Base-by-base conservation (phyloP, 2,329 filamentous ascomycete species). In the Periconia sp. region DNA sequence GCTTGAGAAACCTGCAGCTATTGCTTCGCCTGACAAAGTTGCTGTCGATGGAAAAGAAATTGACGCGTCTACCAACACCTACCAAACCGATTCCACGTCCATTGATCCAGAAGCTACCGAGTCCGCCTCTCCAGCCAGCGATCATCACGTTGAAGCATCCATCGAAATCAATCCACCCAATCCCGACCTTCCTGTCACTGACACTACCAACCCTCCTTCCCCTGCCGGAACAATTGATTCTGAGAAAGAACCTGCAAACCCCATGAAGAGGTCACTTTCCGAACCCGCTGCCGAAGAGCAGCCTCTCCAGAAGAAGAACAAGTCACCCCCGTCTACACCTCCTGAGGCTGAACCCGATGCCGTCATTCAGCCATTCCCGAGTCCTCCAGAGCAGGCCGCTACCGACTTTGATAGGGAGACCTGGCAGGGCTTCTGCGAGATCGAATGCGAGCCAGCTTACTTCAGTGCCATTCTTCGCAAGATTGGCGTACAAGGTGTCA, bases 401-500 rank as follows among this genome's bases (percentile, higher is more conserved):
- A 74, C 68, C 11, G 45, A 47, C 3, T 51, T 70, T 20, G 76
- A 80, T 48, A 80, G 76, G 57, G 60, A 66, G 30, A 71, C 57
- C 1, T 92, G 88, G 85, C 79, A 84, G 47, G 88, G 88, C 20
- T 93, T 89, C 85, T 83, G 87, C 53, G 92, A 97, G 67, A 82
- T 97, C 47, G 92, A 96, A 74, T 96, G 91, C 7, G 92, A 97
- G 57, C 92, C 92, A 8, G 91, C 91, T 74, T 74, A 83, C 63
- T 97, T 97, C 78, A 94, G 92, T 64, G 85, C 86, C 40, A 93
- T 97, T 71, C 79, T 97, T 3, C 82, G 83, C 33, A 86, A 92
- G 46, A 85, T 94, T 55, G 92, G 92, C 19, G 88, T 94, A 5
- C 77, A 82, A 52, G 84, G 86, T 48, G 82, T 92, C 54, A 88